phyloP scores from a whole-genome alignment of 768 basidiomycete species.

The Vishniacozyma victoriae region DNA sequence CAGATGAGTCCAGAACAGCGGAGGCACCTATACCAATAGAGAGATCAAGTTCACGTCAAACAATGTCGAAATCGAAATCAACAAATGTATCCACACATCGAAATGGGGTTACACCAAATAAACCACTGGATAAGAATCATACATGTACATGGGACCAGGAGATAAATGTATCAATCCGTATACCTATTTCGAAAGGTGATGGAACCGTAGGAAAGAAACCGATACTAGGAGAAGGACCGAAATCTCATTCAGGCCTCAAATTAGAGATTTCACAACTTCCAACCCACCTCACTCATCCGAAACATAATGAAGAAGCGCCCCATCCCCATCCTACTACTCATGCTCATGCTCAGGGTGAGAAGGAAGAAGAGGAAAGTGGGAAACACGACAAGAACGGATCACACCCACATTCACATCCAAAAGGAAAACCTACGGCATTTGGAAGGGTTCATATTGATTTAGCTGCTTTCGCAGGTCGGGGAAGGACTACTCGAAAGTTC shows the following conservation, averaged over 20 bases:
- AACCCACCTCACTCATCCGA: background rate
- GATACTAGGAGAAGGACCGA: conserved; percentile 24
- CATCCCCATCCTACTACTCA: background rate
- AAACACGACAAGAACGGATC: background rate
- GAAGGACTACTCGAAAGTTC: conserved; percentile 23
- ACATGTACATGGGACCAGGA: conserved; percentile 30
- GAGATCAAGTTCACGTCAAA: background rate
- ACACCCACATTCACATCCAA: too few relatives aligned
- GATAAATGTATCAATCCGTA: conserved; percentile 18
- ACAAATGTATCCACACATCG: conserved; percentile 5
- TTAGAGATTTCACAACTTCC: conserved; percentile 23
- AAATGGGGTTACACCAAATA: conserved; percentile 24
- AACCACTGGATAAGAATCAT: conserved; percentile 10
- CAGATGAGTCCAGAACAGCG: too few relatives aligned
- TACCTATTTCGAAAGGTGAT: conserved; percentile 6
- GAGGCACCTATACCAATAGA: too few relatives aligned
- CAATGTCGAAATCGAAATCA: background rate
- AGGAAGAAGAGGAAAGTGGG: background rate
- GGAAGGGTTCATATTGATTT: conserved; percentile 34
- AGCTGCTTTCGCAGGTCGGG: conserved; percentile 35
- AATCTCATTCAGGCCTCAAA: conserved; percentile 23
- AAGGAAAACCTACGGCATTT: conserved; percentile 12
- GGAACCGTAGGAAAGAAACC: conserved; percentile 5
- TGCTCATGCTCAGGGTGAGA: too few relatives aligned
- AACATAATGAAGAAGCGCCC: background rate